phyloP scores from a whole-genome alignment of 2,329 filamentous ascomycete genomes.

The Apiospora phragmitis region DNA sequence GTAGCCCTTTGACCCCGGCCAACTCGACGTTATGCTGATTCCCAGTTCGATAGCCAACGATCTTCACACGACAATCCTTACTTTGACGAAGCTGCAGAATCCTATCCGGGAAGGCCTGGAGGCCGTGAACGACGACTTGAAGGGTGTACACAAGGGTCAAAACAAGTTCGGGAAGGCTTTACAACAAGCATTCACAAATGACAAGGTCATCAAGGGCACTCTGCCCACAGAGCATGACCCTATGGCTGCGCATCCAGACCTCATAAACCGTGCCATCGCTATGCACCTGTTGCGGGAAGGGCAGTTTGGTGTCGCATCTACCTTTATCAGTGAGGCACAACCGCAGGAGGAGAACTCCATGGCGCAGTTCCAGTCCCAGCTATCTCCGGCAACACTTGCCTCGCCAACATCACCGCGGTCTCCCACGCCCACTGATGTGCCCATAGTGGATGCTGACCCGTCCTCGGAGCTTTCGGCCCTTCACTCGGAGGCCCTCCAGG shows the following conservation, averaged over 20 bases:
- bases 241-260: conserved; percentile 69
- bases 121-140: conserved; percentile 75
- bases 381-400: conserved; percentile 23
- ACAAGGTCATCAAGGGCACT: conserved; percentile 67
- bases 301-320: conserved; percentile 84
- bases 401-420: conserved; percentile 21
- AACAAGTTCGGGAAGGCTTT: conserved; percentile 83
- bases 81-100: conserved; percentile 81
- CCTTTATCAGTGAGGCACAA: conserved; percentile 74
- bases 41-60: conserved; percentile 46
- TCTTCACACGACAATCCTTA: conserved; percentile 69
- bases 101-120: conserved; percentile 82
- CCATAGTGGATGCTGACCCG: conserved; percentile 31
- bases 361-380: conserved; percentile 23
- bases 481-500: conserved; percentile 69
- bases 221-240: conserved; percentile 80
- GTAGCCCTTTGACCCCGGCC: conserved; percentile 19
- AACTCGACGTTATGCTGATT: conserved; percentile 14
- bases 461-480: conserved; percentile 56
- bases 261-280: conserved; percentile 90
- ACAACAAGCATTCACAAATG: conserved; percentile 75
- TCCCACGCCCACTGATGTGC: conserved; percentile 24
- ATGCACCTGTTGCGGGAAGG: conserved; percentile 97
- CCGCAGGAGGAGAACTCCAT: conserved; percentile 24
- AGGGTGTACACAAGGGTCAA: conserved; percentile 78